Evolutionary conservation across 441 rosid genomes (phyloP).

Genomic region (Sinapis alba): DNA sequence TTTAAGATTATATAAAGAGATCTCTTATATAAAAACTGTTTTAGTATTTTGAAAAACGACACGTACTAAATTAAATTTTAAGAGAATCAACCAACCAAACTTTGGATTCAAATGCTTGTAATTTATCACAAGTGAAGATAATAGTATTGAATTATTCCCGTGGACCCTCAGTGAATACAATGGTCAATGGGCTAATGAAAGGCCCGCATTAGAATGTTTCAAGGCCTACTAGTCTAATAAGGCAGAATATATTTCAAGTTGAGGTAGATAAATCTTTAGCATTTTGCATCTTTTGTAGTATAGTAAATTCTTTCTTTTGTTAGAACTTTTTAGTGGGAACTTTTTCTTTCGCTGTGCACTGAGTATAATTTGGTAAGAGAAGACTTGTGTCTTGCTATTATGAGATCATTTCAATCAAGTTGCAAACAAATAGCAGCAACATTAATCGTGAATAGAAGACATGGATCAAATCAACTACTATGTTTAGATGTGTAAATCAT

Average conservation of each 20-base stretch:
- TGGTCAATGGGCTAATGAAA: constrained; percentile 16
- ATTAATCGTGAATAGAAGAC: not conserved
- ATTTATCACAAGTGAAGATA: not conserved
- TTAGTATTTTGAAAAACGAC: constrained; percentile 15
- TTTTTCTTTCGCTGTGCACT: not conserved
- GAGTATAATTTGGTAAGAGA: not conserved
- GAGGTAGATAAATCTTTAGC: no score
- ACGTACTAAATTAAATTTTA: constrained; percentile 20
- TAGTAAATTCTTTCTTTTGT: not conserved
- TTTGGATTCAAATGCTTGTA: constrained; percentile 14
- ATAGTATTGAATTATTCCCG: not conserved
- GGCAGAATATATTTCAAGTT: not conserved
- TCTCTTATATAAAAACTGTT: constrained; percentile 17
- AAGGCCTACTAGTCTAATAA: not conserved
- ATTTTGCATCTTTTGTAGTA: no score
- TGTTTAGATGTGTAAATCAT: not conserved
- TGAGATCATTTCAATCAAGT: not conserved
- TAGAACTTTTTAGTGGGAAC: not conserved
- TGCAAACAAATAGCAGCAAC: not conserved
- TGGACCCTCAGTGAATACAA: not conserved
- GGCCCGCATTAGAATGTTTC: not conserved
- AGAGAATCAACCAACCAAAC: constrained; percentile 20
- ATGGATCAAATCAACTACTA: not conserved
- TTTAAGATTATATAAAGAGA: constrained; percentile 34
- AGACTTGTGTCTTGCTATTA: not conserved